phyloP scores from a whole-genome alignment of 2,329 filamentous ascomycete genomes.

The Westerdykella ornata region DNA sequence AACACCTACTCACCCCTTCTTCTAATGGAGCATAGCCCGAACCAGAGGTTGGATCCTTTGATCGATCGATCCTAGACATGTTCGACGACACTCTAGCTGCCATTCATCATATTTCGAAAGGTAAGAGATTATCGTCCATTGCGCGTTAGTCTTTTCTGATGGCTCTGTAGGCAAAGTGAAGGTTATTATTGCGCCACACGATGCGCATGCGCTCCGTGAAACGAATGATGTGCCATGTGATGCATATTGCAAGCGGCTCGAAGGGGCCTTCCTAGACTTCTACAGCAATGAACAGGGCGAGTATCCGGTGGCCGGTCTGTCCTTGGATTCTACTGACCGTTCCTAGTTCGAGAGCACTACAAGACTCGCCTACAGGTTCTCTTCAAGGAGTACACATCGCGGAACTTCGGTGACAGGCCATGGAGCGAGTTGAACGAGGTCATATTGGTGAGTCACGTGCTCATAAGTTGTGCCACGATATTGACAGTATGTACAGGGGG shows the following conservation, averaged over 20 bases:
- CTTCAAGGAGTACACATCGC: slow-evolving; percentile 32
- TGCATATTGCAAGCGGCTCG: slow-evolving; percentile 28
- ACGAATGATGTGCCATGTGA: slow-evolving; percentile 30
- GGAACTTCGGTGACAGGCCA: slow-evolving; percentile 26
- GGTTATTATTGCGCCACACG: slow-evolving; percentile 33
- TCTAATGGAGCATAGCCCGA: slow-evolving; percentile 18
- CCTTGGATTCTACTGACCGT: neutral
- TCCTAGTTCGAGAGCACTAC: slow-evolving; percentile 21
- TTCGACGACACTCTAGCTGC: slow-evolving; percentile 33
- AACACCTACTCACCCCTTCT: slow-evolving; percentile 1
- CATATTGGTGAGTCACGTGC: slow-evolving; percentile 21
- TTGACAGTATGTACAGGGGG: slow-evolving; percentile 17
- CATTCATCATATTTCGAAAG: slow-evolving; percentile 31
- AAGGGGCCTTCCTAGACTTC: slow-evolving; percentile 31
- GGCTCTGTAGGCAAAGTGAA: slow-evolving; percentile 24
- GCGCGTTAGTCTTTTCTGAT: slow-evolving; percentile 1
- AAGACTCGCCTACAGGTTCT: slow-evolving; percentile 29
- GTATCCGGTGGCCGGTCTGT: neutral
- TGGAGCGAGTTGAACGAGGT: slow-evolving; percentile 28
- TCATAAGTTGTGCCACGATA: neutral
- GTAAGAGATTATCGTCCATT: slow-evolving; percentile 5
- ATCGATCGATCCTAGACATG: slow-evolving; percentile 27
- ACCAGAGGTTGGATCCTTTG: slow-evolving; percentile 25
- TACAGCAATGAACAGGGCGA: slow-evolving; percentile 19
- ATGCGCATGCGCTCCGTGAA: slow-evolving; percentile 29